phyloP scores from a whole-genome alignment of 1,139 yeast genomes.

The Magnusiomyces suaveolens region DNA sequence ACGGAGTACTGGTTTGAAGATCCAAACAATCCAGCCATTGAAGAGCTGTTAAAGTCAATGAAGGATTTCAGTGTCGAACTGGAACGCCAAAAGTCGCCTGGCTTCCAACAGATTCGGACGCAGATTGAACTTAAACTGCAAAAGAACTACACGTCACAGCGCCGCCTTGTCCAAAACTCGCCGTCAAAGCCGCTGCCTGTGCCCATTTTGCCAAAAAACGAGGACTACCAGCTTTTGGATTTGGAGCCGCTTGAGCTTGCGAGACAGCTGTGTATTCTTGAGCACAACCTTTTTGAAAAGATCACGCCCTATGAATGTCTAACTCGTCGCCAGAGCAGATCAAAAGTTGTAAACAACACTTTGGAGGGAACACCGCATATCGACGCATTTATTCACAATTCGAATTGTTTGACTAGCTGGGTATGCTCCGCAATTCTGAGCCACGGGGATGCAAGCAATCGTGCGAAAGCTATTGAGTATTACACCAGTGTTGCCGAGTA shows the following conservation, averaged over 20 bases:
- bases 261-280: constrained; percentile 73
- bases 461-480: constrained; percentile 63
- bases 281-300: constrained; percentile 55
- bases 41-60: constrained; percentile 42
- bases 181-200: constrained; percentile 21
- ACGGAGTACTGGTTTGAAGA: constrained; percentile 67
- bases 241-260: constrained; percentile 73
- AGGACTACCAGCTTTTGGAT: too few species aligned
- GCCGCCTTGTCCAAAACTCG: constrained; percentile 19
- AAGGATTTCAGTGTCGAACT: constrained; percentile 45
- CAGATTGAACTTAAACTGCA: constrained; percentile 24
- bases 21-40: constrained; percentile 9
- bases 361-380: constrained; percentile 31
- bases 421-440: constrained; percentile 70
- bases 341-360: constrained; percentile 8
- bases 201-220: constrained; percentile 23
- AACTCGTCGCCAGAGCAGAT: constrained; percentile 51
- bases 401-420: constrained; percentile 80
- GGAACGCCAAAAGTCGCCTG: constrained; percentile 40
- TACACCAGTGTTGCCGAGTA: constrained; percentile 77
- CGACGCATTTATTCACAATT: constrained; percentile 60
- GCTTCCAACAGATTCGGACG: constrained; percentile 19
- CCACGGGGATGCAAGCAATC: constrained; percentile 49
- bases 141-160: constrained; percentile 17
- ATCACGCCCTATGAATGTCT: constrained; percentile 70